Conservation (phyloP, 1,284 basidiomycete genomes). For the Moesziomyces sp. region DNA sequence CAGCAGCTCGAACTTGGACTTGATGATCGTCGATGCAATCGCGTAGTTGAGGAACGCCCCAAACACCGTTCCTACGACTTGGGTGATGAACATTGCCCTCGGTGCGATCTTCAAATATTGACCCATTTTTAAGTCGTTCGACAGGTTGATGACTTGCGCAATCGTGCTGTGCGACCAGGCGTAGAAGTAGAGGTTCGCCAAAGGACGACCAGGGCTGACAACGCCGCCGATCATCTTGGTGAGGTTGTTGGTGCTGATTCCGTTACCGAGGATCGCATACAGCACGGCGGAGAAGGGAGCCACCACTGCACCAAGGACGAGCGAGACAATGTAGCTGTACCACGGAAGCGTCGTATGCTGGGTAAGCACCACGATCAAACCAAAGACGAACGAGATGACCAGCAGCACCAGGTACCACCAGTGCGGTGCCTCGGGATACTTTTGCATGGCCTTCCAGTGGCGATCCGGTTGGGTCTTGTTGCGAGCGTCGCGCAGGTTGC, state of each 20-base stretch:
- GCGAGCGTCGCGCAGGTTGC: constrained; percentile 72
- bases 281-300: constrained; percentile 43
- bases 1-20: constrained; percentile 36
- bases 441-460: constrained; percentile 70
- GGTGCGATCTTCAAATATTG: constrained; percentile 60
- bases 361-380: constrained; percentile 35
- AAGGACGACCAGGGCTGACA: constrained; percentile 38
- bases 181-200: constrained; percentile 54
- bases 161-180: constrained; percentile 48
- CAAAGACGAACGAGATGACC: constrained; percentile 38
- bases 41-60: constrained; percentile 50
- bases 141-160: constrained; percentile 41
- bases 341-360: constrained; percentile 54
- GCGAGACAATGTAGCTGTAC: constrained; percentile 41
- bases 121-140: constrained; percentile 48
- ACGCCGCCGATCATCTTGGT: constrained; percentile 52
- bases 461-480: constrained; percentile 72
- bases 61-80: constrained; percentile 38
- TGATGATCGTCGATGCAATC: constrained; percentile 32
- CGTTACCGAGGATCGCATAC: constrained; percentile 38
- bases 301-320: constrained; percentile 36
- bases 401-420: constrained; percentile 63
- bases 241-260: constrained; percentile 40
- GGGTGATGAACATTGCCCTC: constrained; percentile 41
- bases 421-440: constrained; percentile 61